Base-by-base conservation (phyloP, 345 rosid genomes). In the Populus tremula region DNA sequence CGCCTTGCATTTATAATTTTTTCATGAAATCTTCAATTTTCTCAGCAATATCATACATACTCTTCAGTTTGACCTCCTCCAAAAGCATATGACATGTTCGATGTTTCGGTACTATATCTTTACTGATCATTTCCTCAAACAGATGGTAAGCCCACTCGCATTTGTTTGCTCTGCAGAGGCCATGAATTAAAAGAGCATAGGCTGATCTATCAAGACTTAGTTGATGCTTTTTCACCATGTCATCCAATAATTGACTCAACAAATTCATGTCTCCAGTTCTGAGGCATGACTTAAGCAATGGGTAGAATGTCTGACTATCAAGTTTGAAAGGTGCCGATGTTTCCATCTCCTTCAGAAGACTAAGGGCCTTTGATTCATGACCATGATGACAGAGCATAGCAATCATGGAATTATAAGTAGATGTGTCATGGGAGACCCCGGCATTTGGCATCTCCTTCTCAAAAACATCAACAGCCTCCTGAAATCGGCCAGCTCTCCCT, bases 371-470 rank as follows among this genome's bases (percentile, higher is more conserved):
- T 2, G 82, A 71, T 62, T 79, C 91, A 67, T 80, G 85, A 69
- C 74, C 82, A 5, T 86, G 87, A 77, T 86, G 85, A 72, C 97
- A 95, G 41, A 88, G 87, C 93, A 90, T 88, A 54, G 96, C 88
- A 78, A 93, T 88, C 96, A 93, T 85, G 14, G 93, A 81, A 84
- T 95, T 91, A 79, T 88, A 92, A 2, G 98, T 91, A 7, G 97
- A 90, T 6, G 92, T 82, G 72, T 82, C 87, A 2, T 85, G 82
- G n/a, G 47, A 27, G 71, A 89, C 82, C 38, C 88, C 85, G 43
- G 25, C 77, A 39, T 80, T 83, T 17, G 84, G 86, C 94, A 91
- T 90, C 87, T 88, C 93, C 79, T 70, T 84, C 78, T 87, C 80
- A 43, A 90, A 91, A 76, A 91, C 89, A 31, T 66, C 29, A 63